Conservation (phyloP, 129 eudicot species). For the Gnaphalium uliginosum region DNA sequence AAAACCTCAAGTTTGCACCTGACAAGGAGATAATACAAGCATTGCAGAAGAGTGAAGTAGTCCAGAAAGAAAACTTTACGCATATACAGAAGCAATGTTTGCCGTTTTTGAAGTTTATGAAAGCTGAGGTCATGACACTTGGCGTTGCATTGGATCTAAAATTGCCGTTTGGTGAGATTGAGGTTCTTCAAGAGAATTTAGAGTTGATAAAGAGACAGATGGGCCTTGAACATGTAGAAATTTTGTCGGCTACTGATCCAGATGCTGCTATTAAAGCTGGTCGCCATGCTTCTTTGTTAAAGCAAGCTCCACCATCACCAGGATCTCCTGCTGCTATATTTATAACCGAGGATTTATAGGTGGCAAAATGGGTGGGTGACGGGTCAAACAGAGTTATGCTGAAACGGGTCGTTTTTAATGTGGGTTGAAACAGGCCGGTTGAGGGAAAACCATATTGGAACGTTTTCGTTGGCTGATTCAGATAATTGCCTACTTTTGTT, state of each 20-base stretch:
- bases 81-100: constrained; percentile 72
- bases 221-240: constrained; percentile 61
- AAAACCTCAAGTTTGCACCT: constrained; percentile 48
- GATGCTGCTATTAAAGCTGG: constrained; percentile 58
- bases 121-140: constrained; percentile 72
- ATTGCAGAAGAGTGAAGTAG: constrained; percentile 43
- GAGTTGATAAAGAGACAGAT: constrained; percentile 69
- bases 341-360: constrained; percentile 31
- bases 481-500: constrained; percentile 9
- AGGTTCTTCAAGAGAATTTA: constrained; percentile 65
- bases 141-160: constrained; percentile 76
- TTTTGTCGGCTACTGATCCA: constrained; percentile 56
- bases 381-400: no score
- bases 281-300: constrained; percentile 47
- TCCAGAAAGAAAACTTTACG: constrained; percentile 58
- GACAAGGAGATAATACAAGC: constrained; percentile 55
- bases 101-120: constrained; percentile 87
- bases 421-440: no score
- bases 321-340: constrained; percentile 83
- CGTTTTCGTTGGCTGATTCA: constrained; percentile 16
- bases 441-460: constrained; percentile 6
- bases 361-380: background rate
- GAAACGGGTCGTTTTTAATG: no score
- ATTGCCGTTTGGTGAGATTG: constrained; percentile 80
- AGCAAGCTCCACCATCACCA: constrained; percentile 77